Base-by-base conservation (phyloP, 2,329 filamentous ascomycete species). In the Penicillium sp. region DNA sequence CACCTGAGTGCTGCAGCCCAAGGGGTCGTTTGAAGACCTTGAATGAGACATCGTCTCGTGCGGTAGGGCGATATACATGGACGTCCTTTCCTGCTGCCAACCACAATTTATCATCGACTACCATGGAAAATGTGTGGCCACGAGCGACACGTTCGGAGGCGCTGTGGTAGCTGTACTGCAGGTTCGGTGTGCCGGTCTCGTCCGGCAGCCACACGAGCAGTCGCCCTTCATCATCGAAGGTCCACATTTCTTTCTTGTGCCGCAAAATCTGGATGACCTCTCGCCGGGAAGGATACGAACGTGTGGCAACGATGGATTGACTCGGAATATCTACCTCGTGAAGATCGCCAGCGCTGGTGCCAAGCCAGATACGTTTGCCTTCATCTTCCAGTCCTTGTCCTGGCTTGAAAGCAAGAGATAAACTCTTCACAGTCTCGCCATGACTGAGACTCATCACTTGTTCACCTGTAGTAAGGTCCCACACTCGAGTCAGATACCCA, bases 231-330 rank as follows among this genome's bases (percentile, higher is more conserved):
- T 97, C 92, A 69, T 97, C 94, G 44, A 99, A 73, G 0, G 92
- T 92, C 94, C 94, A 99, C 70, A 99, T 84, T 66, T 97, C 90
- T 61, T 91, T 90, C 58, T 85, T 87, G 70, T 95, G 88, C 36
- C 94, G 85, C 68, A 90, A 88, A 39, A 99, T 96, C 64, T 86
- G 90, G 59, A 90, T 83, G 47, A 99, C 83, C 62, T 96, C 90
- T 57, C 85, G 82, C 39, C 90, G 85, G 7, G 86, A 84, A 65
- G 97, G 94, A 2, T 89, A 89, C 47, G 82, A 76, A 64, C 88
- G 90, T 16, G 82, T 88, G 27, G 82, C 79, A 13, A 90, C 79
- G 42, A 96, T 79, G 34, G 81, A 84, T 67, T 92, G 87, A 0
- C 85, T 86, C 2, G 80, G 77, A 51, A 97, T 84, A 69, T 99